Conservation (phyloP, 2,329 filamentous ascomycete genomes). For the Ophiocordyceps robertsii region DNA sequence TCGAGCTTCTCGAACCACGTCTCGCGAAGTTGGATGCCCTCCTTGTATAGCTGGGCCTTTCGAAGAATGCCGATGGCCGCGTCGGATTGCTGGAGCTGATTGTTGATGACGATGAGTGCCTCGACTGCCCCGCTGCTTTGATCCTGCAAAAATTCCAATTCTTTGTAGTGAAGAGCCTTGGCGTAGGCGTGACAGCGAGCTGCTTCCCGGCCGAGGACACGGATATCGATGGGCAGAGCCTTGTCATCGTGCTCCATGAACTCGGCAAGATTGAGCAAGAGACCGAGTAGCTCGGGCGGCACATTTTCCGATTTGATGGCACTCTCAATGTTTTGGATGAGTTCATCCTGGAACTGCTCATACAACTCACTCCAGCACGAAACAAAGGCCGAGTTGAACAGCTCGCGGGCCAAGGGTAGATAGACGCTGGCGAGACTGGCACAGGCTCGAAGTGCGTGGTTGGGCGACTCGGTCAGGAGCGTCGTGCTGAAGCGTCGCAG, state of each 20-base stretch:
- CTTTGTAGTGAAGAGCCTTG: slow-evolving; percentile 97
- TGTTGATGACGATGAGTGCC: slow-evolving; percentile 97
- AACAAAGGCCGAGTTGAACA: slow-evolving; percentile 98
- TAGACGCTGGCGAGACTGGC: slow-evolving; percentile 85
- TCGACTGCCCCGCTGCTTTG: slow-evolving; percentile 93
- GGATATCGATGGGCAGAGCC: slow-evolving; percentile 91
- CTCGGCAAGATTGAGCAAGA: slow-evolving; percentile 89
- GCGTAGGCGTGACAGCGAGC: slow-evolving; percentile 96
- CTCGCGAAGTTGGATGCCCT: slow-evolving; percentile 85
- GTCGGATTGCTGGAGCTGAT: slow-evolving; percentile 96
- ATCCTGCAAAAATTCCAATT: slow-evolving; percentile 94
- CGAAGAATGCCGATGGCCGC: slow-evolving; percentile 95
- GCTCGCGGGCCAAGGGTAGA: slow-evolving; percentile 75
- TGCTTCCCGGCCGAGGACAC: slow-evolving; percentile 85
- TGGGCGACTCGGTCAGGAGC: slow-evolving; percentile 85
- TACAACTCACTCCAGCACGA: slow-evolving; percentile 98
- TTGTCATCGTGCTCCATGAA: slow-evolving; percentile 99
- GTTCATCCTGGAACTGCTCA: slow-evolving; percentile 90
- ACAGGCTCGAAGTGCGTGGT: slow-evolving; percentile 86
- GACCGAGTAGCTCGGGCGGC: slow-evolving; percentile 85
- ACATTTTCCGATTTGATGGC: slow-evolving; percentile 93
- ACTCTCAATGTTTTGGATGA: slow-evolving; percentile 89
- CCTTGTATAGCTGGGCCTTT: slow-evolving; percentile 89
- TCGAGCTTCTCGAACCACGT: slow-evolving; percentile 99
- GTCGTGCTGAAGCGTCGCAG: slow-evolving; percentile 94